These are phyloP conservation scores for Leccinum fallax DNA, from an alignment of 1,284 basidiomycete species.

Conservation along the genomic window DNA sequence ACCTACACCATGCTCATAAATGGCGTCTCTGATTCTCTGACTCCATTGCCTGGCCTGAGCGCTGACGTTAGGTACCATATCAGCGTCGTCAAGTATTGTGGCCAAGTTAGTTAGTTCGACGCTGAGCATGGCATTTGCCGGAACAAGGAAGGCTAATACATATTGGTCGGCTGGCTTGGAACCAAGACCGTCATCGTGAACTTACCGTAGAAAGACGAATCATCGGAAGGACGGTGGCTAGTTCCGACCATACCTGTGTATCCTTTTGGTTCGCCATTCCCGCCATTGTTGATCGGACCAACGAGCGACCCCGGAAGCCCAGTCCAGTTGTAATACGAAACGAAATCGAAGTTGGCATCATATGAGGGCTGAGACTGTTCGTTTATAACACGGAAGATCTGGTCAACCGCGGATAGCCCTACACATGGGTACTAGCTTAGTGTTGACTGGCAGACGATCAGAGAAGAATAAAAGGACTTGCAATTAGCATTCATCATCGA, in stretches of 20 bases:
- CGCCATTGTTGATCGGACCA: constrained; percentile 63
- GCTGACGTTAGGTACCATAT: constrained; percentile 53
- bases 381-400: constrained; percentile 73
- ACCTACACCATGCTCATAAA: constrained; percentile 64
- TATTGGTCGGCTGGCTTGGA: constrained; percentile 1
- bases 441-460: not conserved
- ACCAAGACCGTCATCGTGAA: not conserved
- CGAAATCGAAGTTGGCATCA: constrained; percentile 67
- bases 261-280: constrained; percentile 69
- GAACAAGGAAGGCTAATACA: constrained; percentile 63
- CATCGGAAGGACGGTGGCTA: constrained; percentile 76
- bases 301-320: constrained; percentile 59
- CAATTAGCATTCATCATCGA: constrained; percentile 75
- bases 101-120: constrained; percentile 68
- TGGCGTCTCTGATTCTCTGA: constrained; percentile 57
- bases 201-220: constrained; percentile 67
- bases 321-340: constrained; percentile 82
- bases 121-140: constrained; percentile 80
- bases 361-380: constrained; percentile 77
- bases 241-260: constrained; percentile 70
- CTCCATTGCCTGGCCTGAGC: constrained; percentile 60
- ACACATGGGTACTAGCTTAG: not conserved
- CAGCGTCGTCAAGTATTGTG: constrained; percentile 54
- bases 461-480: constrained; percentile 31
- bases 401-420: constrained; percentile 72